Percentiles rank a stretch among this genome's conserved stretches.
These are phyloP conservation scores for Gossypium raimondii DNA, from an alignment of 345 rosid species.

Conservation along the genomic window DNA sequence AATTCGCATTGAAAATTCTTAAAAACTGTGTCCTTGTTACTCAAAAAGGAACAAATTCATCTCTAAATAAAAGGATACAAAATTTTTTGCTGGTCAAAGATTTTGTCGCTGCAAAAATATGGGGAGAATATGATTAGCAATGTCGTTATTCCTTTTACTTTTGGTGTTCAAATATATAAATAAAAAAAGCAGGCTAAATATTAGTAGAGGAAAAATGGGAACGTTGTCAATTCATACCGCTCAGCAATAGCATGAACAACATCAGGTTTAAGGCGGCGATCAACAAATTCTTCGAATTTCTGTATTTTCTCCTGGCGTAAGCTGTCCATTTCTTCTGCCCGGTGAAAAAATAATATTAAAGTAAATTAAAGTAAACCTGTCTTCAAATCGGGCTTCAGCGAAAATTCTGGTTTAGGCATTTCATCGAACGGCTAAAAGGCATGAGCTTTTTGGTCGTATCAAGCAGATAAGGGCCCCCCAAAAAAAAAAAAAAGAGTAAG, in stretches of 20 bases:
- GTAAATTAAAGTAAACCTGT: too few relatives aligned
- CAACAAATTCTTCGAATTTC: conserved; percentile 77
- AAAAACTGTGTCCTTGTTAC: too few relatives aligned
- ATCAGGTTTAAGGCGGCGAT: conserved; percentile 74
- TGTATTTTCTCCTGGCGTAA: conserved; percentile 43
- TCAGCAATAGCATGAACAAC: conserved; percentile 61
- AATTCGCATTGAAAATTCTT: not conserved
- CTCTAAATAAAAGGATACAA: conserved; percentile 64
- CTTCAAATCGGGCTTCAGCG: not conserved
- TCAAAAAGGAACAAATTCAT: not conserved
- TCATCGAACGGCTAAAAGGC: not conserved
- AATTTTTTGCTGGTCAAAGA: conserved; percentile 71
- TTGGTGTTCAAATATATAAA: not conserved
- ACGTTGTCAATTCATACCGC: conserved; percentile 29
- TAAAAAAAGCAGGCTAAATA: not conserved
- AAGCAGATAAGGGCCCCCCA: not conserved
- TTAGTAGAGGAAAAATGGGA: not conserved
- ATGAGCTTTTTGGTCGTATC: not conserved
- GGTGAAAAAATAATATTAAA: not conserved
- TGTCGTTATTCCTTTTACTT: not conserved
- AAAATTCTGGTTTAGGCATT: not conserved
- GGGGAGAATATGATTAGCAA: not conserved
- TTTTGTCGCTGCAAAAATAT: conserved; percentile 67
- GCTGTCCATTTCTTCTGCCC: conserved; percentile 12
- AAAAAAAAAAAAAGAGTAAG: too few relatives aligned